Conservation (phyloP, 345 rosid genomes). For the Syzygium aqueum region DNA sequence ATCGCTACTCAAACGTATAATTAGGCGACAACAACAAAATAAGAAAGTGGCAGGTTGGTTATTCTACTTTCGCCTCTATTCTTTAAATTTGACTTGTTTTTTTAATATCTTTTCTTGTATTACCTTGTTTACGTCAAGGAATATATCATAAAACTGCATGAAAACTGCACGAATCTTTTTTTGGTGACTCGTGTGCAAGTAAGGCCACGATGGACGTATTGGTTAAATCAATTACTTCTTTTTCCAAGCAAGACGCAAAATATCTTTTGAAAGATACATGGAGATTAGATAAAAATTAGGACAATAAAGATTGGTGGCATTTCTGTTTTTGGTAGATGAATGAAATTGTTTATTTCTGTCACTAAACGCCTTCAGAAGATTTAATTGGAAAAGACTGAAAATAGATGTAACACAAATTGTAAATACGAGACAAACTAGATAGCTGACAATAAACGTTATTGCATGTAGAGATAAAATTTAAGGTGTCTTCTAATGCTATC, state of each 20-base stretch:
- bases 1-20: neutral
- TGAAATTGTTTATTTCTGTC: neutral
- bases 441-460: neutral
- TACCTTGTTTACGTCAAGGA: neutral
- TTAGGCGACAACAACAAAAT: neutral
- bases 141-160: neutral
- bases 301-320: neutral
- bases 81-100: neutral
- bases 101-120: neutral
- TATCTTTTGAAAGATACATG: neutral
- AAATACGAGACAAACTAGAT: neutral
- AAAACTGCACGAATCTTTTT: neutral
- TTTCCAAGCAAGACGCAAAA: neutral
- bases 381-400: neutral
- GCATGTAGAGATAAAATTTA: neutral
- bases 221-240: neutral
- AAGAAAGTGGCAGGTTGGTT: neutral
- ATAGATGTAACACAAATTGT: neutral
- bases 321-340: neutral
- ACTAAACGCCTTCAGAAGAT: neutral
- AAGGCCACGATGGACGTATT: neutral
- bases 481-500: neutral
- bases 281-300: neutral
- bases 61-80: neutral
- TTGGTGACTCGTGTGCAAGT: neutral